Conservation (phyloP, 257 asterid species). For the Solanum lycopersicoides region DNA sequence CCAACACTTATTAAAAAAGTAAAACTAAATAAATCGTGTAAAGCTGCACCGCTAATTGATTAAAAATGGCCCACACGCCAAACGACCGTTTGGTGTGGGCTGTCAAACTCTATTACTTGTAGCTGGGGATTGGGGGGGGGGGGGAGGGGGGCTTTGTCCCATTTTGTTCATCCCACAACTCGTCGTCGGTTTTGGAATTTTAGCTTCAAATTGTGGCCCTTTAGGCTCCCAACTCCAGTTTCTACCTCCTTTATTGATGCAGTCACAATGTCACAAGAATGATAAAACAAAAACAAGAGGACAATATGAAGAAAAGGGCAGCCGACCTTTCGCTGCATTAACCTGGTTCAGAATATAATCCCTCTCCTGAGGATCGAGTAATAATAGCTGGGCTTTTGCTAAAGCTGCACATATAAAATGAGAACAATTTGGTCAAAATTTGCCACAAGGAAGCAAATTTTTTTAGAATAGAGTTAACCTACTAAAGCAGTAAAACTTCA, state of each 20-base stretch:
- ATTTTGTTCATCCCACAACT: not conserved
- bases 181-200: not conserved
- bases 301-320: not conserved
- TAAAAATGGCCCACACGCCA: not conserved
- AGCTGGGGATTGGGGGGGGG: not conserved
- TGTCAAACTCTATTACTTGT: not conserved
- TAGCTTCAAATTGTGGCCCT: not conserved
- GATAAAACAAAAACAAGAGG: not conserved
- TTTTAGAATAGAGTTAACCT: not conserved
- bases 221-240: not conserved
- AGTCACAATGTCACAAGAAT: not conserved
- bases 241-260: not conserved
- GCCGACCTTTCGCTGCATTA: constrained; percentile 75
- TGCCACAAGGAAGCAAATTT: not conserved
- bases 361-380: constrained; percentile 87
- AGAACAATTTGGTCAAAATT: not conserved
- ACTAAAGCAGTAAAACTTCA: not conserved
- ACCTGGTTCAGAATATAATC: constrained; percentile 87
- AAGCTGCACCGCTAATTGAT: not conserved
- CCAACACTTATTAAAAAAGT: not conserved
- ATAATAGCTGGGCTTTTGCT: constrained; percentile 86
- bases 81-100: not conserved
- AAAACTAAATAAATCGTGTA: not conserved
- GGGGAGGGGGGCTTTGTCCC: not conserved
- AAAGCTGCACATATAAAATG: constrained; percentile 48